Percentiles rank a stretch among this genome's conserved stretches.
Conservation (phyloP, 2,329 filamentous ascomycete genomes). For the Thielaviopsis musarum region DNA sequence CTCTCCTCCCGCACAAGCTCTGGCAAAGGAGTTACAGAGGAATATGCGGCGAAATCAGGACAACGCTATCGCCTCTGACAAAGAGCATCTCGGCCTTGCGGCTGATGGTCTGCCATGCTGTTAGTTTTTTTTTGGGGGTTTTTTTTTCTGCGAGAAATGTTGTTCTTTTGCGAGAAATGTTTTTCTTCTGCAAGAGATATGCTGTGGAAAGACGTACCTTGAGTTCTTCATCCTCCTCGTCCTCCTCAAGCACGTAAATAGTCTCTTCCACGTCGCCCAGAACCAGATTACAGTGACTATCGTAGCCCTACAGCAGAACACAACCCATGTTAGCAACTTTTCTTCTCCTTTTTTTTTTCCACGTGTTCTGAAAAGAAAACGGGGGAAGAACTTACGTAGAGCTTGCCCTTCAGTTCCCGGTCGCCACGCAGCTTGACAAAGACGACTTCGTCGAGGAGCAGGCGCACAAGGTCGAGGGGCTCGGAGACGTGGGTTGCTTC, state of each 20-base stretch:
- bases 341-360: not conserved
- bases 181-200: no score
- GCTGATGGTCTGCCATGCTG: conserved; percentile 54
- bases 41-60: conserved; percentile 50
- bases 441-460: conserved; percentile 88
- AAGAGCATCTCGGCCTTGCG: conserved; percentile 99
- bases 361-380: not conserved
- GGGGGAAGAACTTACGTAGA: conserved; percentile 52
- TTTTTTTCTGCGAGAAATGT: not conserved
- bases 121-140: not conserved
- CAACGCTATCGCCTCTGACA: conserved; percentile 70
- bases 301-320: conserved; percentile 63
- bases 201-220: conserved; percentile 50
- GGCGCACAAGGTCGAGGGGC: conserved; percentile 85
- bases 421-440: conserved; percentile 96
- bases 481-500: conserved; percentile 64
- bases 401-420: conserved; percentile 80
- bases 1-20: no score
- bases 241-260: conserved; percentile 55
- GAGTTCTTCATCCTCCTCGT: conserved; percentile 36
- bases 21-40: conserved; percentile 23
- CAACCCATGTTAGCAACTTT: not conserved
- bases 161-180: no score
- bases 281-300: conserved; percentile 95
- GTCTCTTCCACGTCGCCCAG: conserved; percentile 95